Evolutionary conservation across 2,329 filamentous ascomycete species (phyloP).

Genomic region (Hymenoscyphus repandus): DNA sequence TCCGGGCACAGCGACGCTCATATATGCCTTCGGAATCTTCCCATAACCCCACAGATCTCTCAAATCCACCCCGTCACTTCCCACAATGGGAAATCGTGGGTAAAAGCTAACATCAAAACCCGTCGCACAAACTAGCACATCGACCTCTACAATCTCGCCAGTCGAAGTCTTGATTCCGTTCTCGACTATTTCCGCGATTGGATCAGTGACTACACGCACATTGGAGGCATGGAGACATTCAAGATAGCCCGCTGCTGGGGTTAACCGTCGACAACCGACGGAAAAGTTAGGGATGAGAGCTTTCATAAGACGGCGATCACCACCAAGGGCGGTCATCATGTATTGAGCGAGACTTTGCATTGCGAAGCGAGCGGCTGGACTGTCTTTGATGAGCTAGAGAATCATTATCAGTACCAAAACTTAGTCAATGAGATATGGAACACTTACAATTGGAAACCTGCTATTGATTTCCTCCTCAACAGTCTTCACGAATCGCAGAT

Average conservation of each 20-base stretch:
- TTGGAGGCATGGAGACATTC: conserved; percentile 32
- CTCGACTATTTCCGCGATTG: conserved; percentile 37
- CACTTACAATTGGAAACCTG: conserved; percentile 19
- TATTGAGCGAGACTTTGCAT: conserved; percentile 31
- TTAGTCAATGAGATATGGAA: conserved; percentile 32
- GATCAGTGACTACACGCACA: conserved; percentile 37
- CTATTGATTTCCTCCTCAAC: conserved; percentile 36
- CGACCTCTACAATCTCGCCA: conserved; percentile 28
- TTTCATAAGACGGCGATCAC: conserved; percentile 45
- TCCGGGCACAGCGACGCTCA: neutral
- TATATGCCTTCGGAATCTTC: conserved; percentile 6
- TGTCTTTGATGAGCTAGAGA: conserved; percentile 25
- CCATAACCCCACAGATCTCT: conserved; percentile 8
- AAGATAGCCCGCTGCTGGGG: conserved; percentile 36
- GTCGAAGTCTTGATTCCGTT: conserved; percentile 29
- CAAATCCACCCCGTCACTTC: conserved; percentile 8
- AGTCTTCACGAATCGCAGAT: conserved; percentile 41
- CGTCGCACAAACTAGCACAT: conserved; percentile 34
- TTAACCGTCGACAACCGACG: conserved; percentile 36
- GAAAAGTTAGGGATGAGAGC: conserved; percentile 38
- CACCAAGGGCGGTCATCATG: conserved; percentile 43
- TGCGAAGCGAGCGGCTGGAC: conserved; percentile 1
- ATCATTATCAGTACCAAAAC: conserved; percentile 34
- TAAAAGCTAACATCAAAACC: conserved; percentile 28
- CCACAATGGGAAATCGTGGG: conserved; percentile 25